phyloP scores from a whole-genome alignment of 2,329 filamentous ascomycete species.

The Neonectria sp. region DNA sequence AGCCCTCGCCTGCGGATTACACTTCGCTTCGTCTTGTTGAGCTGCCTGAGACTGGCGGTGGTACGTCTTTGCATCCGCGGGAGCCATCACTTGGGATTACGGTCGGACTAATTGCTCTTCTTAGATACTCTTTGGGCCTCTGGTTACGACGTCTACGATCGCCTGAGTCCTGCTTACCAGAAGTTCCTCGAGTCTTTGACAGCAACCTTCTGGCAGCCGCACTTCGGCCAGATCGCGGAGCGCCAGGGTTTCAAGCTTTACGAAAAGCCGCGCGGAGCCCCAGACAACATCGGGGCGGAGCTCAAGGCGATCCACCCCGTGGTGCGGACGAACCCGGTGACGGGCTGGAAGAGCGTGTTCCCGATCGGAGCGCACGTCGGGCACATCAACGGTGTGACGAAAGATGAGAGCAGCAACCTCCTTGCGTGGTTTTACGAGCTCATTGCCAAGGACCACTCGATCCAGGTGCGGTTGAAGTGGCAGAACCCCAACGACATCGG shows the following conservation, averaged over 20 bases:
- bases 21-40: constrained; percentile 68
- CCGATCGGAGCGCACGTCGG: constrained; percentile 66
- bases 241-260: constrained; percentile 63
- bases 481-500: constrained; percentile 60
- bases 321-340: constrained; percentile 71
- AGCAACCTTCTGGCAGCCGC: constrained; percentile 66
- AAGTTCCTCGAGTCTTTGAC: constrained; percentile 72
- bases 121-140: constrained; percentile 76
- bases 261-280: constrained; percentile 61
- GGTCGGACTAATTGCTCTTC: neutral
- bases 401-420: constrained; percentile 64
- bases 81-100: neutral
- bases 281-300: constrained; percentile 64
- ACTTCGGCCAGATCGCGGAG: constrained; percentile 65
- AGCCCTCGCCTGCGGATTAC: constrained; percentile 75
- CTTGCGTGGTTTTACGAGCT: constrained; percentile 67
- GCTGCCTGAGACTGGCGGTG: constrained; percentile 69
- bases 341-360: constrained; percentile 71
- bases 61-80: constrained; percentile 46
- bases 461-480: constrained; percentile 66
- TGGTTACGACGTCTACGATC: constrained; percentile 77
- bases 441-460: constrained; percentile 69
- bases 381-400: constrained; percentile 65
- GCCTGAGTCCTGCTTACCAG: constrained; percentile 70
- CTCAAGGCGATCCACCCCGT: constrained; percentile 69